Evolutionary conservation across 148 eudicot species (phyloP).

Genomic region (Nyssa sinensis): DNA sequence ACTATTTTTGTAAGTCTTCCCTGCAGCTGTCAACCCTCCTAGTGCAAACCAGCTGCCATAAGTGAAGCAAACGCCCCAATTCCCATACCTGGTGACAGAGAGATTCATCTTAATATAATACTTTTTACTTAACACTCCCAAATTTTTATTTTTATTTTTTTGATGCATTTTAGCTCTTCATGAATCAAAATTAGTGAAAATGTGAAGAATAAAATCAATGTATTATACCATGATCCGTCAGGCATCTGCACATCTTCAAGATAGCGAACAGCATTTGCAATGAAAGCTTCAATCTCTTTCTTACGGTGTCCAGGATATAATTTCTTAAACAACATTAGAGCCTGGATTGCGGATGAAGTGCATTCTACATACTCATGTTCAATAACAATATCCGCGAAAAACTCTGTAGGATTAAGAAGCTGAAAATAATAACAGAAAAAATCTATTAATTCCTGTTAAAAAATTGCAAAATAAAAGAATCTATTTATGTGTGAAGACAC

Average conservation of each 20-base stretch:
- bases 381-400: conserved; percentile 42
- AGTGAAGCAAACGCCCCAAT: conserved; percentile 56
- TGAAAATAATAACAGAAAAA: no score
- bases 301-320: conserved; percentile 24
- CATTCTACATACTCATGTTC: conserved; percentile 58
- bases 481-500: no score
- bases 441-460: no score
- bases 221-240: conserved; percentile 55
- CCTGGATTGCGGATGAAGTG: conserved; percentile 36
- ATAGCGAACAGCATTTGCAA: conserved; percentile 22
- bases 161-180: no score
- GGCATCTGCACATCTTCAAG: conserved; percentile 42
- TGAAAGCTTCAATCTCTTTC: conserved; percentile 18
- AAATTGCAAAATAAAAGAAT: not conserved
- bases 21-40: conserved; percentile 38
- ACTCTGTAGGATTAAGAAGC: conserved; percentile 54
- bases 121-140: no score
- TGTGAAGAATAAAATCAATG: not conserved
- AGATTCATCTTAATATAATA: no score
- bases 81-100: conserved; percentile 53
- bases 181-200: no score
- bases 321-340: conserved; percentile 17
- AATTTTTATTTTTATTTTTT: no score
- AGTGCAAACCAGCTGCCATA: conserved; percentile 54
- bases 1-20: conserved; percentile 36